A percentile compares a stretch with the other conserved stretches of the same genome.
Evolutionary conservation across 257 asterid species (phyloP).

Genomic region (Nicotiana knightiana): DNA sequence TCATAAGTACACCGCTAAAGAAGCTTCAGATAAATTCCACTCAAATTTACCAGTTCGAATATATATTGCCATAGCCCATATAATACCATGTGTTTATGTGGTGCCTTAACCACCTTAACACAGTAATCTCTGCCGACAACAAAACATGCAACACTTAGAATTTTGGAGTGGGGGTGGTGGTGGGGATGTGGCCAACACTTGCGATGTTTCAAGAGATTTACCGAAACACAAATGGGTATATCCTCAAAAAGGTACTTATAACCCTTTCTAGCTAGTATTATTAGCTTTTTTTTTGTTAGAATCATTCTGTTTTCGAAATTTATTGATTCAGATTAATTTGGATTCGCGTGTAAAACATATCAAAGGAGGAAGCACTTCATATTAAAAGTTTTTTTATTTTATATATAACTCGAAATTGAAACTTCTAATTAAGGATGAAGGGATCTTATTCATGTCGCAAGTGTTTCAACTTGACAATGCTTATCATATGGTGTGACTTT

Average conservation of each 20-base stretch:
- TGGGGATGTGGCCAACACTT: neutral
- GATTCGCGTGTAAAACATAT: neutral
- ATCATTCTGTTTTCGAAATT: neutral
- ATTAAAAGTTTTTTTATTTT: neutral
- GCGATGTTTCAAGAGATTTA: neutral
- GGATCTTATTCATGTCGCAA: neutral
- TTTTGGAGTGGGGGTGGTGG: neutral
- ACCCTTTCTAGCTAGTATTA: too few species aligned
- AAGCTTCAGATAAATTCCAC: too few species aligned
- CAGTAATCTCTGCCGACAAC: neutral
- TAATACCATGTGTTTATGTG: too few species aligned
- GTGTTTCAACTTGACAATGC: neutral
- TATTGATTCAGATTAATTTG: neutral
- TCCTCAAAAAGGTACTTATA: neutral
- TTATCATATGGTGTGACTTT: neutral
- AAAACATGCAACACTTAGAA: neutral
- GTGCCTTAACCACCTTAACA: neutral
- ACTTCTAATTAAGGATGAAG: fast-evolving
- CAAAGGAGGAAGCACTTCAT: neutral
- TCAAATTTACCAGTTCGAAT: too few species aligned
- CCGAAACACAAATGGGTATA: neutral
- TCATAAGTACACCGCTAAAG: too few species aligned
- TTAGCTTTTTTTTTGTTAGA: neutral
- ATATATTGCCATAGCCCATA: too few species aligned
- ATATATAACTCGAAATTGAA: neutral